Evolutionary conservation across 176 grass and related monocot genomes (phyloP).

Genomic region (Lolium multiflorum): DNA sequence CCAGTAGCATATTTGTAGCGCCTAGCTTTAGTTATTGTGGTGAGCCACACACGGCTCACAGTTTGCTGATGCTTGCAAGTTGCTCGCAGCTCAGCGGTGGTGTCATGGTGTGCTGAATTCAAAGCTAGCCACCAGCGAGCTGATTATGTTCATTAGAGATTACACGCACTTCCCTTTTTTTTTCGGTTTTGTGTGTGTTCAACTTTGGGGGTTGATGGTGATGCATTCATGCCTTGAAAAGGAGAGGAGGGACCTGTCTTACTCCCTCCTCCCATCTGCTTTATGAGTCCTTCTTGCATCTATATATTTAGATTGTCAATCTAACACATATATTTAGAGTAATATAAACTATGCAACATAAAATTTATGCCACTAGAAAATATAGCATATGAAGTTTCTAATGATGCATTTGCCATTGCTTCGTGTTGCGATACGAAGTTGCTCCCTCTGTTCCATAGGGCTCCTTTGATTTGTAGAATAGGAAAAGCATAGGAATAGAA

Average conservation of each 20-base stretch:
- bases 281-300: too few species aligned
- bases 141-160: not conserved
- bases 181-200: not conserved
- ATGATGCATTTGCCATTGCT: not conserved
- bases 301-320: too few species aligned
- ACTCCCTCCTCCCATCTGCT: too few species aligned
- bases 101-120: not conserved
- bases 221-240: not conserved
- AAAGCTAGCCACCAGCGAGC: not conserved
- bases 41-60: not conserved
- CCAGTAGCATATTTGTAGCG: not conserved
- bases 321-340: too few species aligned
- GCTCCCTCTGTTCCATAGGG: too few species aligned
- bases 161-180: not conserved
- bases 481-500: too few species aligned
- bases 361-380: too few species aligned
- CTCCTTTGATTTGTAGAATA: too few species aligned
- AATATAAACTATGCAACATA: too few species aligned
- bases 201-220: not conserved
- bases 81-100: not conserved
- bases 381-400: too few species aligned
- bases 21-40: not conserved
- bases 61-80: not conserved
- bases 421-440: too few species aligned
- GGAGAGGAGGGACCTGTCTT: not conserved